Evolutionary conservation across 305 asterid species (phyloP).

Genomic region (Solanum hybrid): DNA sequence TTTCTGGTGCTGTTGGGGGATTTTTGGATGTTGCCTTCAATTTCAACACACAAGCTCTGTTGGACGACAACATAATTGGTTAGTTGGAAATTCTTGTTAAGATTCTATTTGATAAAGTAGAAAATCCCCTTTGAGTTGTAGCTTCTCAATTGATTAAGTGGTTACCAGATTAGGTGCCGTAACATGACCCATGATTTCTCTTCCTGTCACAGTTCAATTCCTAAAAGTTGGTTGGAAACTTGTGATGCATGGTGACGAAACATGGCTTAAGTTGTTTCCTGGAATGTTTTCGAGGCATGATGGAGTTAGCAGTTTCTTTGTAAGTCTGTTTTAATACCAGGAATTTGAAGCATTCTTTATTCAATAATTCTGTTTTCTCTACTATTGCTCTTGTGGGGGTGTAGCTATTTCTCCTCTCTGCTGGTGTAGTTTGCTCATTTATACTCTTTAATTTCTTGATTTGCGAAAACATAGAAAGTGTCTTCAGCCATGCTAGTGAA

Average conservation of each 20-base stretch:
- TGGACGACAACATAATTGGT: constrained; percentile 93
- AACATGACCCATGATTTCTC: neutral
- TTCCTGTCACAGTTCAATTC: constrained; percentile 52
- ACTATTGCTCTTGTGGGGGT: neutral
- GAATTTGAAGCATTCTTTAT: neutral
- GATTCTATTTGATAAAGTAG: constrained; percentile 46
- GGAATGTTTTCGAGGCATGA: constrained; percentile 69
- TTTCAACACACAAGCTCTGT: constrained; percentile 73
- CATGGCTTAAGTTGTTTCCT: constrained; percentile 92
- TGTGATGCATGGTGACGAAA: constrained; percentile 91
- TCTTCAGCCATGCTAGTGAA: neutral
- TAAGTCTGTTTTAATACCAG: constrained; percentile 27
- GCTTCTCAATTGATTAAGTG: neutral
- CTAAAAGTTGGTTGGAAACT: constrained; percentile 74
- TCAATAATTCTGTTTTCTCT: neutral
- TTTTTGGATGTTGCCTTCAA: constrained; percentile 83
- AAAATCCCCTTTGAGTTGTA: neutral
- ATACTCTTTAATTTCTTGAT: neutral
- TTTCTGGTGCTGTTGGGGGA: constrained; percentile 91
- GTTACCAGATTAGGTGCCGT: neutral
- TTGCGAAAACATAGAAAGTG: neutral
- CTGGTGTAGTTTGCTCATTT: neutral
- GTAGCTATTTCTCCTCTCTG: neutral
- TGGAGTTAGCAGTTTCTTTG: constrained; percentile 93
- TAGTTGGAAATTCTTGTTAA: constrained; percentile 18